Conservation (phyloP, 345 rosid genomes). For the Triadica sebifera region DNA sequence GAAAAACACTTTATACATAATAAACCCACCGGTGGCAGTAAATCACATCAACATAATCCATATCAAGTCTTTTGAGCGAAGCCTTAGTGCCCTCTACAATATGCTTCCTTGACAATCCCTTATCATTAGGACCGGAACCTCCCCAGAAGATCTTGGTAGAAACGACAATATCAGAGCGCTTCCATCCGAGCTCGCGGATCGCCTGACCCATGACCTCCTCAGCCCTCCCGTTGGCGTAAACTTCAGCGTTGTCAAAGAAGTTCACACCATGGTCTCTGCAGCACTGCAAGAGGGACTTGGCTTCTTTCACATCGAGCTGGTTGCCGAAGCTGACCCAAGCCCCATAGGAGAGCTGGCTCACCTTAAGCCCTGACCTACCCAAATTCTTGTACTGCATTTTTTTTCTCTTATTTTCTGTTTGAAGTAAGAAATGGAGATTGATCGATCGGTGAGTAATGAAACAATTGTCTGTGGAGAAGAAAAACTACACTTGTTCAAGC, state of each 20-base stretch:
- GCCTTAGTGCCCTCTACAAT: slow-evolving; percentile 91
- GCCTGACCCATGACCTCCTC: slow-evolving; percentile 99
- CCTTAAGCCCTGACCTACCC: slow-evolving; percentile 87
- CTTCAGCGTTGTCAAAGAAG: slow-evolving; percentile 99
- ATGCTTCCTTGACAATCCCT: slow-evolving; percentile 86
- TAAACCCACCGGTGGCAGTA: slow-evolving; percentile 67
- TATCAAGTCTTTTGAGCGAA: slow-evolving; percentile 84
- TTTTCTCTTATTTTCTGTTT: too few relatives aligned
- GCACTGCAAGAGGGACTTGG: slow-evolving; percentile 85
- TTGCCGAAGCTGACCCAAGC: slow-evolving; percentile 98
- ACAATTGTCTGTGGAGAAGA: too few relatives aligned
- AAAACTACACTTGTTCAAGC: not conserved
- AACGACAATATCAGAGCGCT: slow-evolving; percentile 81
- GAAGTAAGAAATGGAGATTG: not conserved
- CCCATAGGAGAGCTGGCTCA: slow-evolving; percentile 88
- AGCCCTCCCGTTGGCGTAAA: slow-evolving; percentile 93
- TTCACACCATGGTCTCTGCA: slow-evolving; percentile 90
- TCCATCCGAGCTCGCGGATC: slow-evolving; percentile 97
- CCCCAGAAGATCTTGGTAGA: slow-evolving; percentile 99
- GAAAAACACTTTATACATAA: not conserved
- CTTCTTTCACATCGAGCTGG: slow-evolving; percentile 95
- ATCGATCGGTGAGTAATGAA: not conserved
- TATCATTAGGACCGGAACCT: slow-evolving; percentile 93
- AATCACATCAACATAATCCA: slow-evolving; percentile 85
- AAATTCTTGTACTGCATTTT: slow-evolving; percentile 85